Evolutionary conservation across 2,329 filamentous ascomycete genomes (phyloP).

Genomic region (Neurospora sp.): DNA sequence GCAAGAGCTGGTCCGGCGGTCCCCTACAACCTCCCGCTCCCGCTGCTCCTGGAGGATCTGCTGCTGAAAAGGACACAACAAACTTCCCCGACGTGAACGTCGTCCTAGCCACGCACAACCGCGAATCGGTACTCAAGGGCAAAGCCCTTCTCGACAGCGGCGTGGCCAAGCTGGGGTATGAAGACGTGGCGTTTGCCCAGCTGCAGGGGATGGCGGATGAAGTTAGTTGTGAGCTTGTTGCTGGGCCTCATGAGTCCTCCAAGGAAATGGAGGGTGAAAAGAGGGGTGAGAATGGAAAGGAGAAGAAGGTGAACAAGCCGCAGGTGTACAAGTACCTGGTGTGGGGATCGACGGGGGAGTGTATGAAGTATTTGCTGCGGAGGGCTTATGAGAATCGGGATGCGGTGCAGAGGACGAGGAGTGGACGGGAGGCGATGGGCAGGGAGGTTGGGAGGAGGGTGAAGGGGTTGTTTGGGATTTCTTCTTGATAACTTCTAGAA

Average conservation of each 20-base stretch:
- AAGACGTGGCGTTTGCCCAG: slow-evolving; percentile 59
- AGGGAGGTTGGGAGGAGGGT: slow-evolving; percentile 49
- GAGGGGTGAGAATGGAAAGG: not conserved
- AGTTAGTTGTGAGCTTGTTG: slow-evolving; percentile 57
- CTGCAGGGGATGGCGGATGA: slow-evolving; percentile 96
- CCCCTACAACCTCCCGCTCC: slow-evolving; percentile 32
- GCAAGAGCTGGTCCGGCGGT: slow-evolving; percentile 46
- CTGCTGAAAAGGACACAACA: slow-evolving; percentile 12
- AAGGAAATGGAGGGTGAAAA: no score
- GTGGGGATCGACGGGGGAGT: slow-evolving; percentile 66
- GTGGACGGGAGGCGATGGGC: slow-evolving; percentile 54
- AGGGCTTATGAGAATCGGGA: slow-evolving; percentile 68
- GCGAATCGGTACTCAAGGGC: slow-evolving; percentile 54
- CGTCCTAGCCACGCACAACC: slow-evolving; percentile 78
- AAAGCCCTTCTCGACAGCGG: slow-evolving; percentile 40
- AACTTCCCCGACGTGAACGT: slow-evolving; percentile 50
- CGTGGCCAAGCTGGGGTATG: slow-evolving; percentile 20
- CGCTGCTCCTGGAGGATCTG: slow-evolving; percentile 9
- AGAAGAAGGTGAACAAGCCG: slow-evolving; percentile 5
- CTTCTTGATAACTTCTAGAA: slow-evolving; percentile 6
- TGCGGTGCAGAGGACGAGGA: slow-evolving; percentile 53
- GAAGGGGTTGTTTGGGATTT: slow-evolving; percentile 32
- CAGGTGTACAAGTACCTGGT: slow-evolving; percentile 57
- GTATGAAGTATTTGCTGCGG: slow-evolving; percentile 72
- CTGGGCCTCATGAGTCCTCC: not conserved